These are phyloP conservation scores for Fraxinus angustifolia DNA, from an alignment of 305 asterid species.

Conservation along the genomic window DNA sequence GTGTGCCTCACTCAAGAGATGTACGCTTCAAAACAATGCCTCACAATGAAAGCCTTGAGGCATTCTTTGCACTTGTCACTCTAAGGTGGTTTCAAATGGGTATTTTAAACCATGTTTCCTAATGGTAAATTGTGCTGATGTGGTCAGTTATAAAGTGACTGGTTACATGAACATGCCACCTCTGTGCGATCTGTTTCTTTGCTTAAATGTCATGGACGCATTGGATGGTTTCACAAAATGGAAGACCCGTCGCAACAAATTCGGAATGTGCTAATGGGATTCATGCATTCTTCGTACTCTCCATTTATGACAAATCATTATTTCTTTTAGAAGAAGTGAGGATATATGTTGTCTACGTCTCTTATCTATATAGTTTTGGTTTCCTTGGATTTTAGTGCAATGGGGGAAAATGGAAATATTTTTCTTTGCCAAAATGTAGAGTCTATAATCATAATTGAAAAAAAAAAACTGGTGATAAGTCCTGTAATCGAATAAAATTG, in stretches of 20 bases:
- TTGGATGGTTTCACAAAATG: background rate
- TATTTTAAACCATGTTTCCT: background rate
- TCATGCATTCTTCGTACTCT: background rate
- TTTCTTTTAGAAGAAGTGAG: background rate
- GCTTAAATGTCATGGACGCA: background rate
- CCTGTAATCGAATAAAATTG: background rate
- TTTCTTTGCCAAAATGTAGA: background rate
- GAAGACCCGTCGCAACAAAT: background rate
- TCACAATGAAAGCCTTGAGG: background rate
- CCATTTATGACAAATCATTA: background rate
- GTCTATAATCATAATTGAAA: background rate
- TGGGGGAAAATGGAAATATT: background rate
- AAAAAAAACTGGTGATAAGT: background rate
- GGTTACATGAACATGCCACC: background rate
- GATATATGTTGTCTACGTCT: background rate
- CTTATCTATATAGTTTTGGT: background rate
- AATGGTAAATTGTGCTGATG: background rate
- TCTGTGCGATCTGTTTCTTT: background rate
- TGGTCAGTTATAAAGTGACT: background rate
- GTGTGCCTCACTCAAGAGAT: background rate
- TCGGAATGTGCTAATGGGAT: background rate
- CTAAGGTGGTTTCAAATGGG: background rate
- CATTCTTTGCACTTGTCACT: background rate
- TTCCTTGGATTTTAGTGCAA: background rate
- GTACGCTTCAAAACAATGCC: background rate